These are phyloP conservation scores for Boletus vinaceobasis DNA, from an alignment of 768 basidiomycete species.

Conservation along the genomic window DNA sequence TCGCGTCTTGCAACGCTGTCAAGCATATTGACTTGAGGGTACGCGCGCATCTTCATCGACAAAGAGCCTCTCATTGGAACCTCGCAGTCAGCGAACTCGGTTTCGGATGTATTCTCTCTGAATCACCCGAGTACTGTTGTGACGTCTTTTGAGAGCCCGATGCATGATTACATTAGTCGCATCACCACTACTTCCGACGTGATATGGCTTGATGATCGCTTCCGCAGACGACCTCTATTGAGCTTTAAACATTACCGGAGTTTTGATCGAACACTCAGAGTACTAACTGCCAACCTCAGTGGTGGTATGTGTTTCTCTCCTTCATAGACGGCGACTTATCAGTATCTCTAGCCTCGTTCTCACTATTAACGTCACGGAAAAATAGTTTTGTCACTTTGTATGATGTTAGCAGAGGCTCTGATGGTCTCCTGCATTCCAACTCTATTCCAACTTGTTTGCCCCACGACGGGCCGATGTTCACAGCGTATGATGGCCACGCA, in stretches of 20 bases:
- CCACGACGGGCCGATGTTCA: constrained; percentile 21
- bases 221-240: constrained; percentile 53
- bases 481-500: constrained; percentile 30
- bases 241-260: constrained; percentile 59
- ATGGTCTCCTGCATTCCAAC: constrained; percentile 43
- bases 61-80: constrained; percentile 5
- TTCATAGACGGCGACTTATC: background rate
- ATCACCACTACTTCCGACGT: constrained; percentile 60
- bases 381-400: constrained; percentile 63
- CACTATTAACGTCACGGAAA: constrained; percentile 57
- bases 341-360: constrained; percentile 40
- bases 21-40: constrained; percentile 57
- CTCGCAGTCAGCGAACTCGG: constrained; percentile 29
- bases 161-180: constrained; percentile 44
- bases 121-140: constrained; percentile 38
- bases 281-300: constrained; percentile 36
- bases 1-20: constrained; percentile 46
- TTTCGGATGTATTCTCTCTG: constrained; percentile 35
- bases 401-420: constrained; percentile 46
- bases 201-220: constrained; percentile 69
- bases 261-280: constrained; percentile 55
- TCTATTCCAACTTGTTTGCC: constrained; percentile 41
- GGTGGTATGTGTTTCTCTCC: constrained; percentile 26
- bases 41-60: constrained; percentile 13
- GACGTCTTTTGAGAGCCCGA: constrained; percentile 50